Evolutionary conservation across 2,329 filamentous ascomycete species (phyloP).

Genomic region (Sclerotiophoma versabilis): DNA sequence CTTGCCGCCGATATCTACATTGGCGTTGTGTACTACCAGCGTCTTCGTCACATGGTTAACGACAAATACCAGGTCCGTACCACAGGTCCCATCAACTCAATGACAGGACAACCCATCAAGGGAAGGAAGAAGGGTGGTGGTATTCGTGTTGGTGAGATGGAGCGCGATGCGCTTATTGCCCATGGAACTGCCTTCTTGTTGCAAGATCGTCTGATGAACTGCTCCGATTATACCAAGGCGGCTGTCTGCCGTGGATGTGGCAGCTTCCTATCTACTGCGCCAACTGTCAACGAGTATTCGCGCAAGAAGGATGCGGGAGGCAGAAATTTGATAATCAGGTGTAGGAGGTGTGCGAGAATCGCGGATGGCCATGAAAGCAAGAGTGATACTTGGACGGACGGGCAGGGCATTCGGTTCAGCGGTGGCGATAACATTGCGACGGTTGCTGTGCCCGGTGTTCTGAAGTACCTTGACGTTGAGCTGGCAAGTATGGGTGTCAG

Average conservation of each 20-base stretch:
- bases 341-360: slow-evolving; percentile 75
- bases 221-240: slow-evolving; percentile 87
- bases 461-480: slow-evolving; percentile 94
- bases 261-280: slow-evolving; percentile 87
- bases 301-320: slow-evolving; percentile 67
- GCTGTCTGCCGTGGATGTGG: slow-evolving; percentile 92
- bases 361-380: slow-evolving; percentile 62
- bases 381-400: slow-evolving; percentile 86
- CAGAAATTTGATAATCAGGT: slow-evolving; percentile 77
- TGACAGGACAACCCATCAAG: slow-evolving; percentile 96
- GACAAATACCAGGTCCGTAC: slow-evolving; percentile 99
- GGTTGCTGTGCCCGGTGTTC: slow-evolving; percentile 89
- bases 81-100: slow-evolving; percentile 86
- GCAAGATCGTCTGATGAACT: slow-evolving; percentile 96
- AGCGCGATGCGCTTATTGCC: slow-evolving; percentile 91
- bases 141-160: slow-evolving; percentile 99
- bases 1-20: slow-evolving; percentile 95
- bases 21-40: slow-evolving; percentile 97
- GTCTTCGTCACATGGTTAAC: slow-evolving; percentile 98
- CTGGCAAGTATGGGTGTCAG: slow-evolving; percentile 95
- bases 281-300: slow-evolving; percentile 66
- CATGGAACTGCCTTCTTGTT: slow-evolving; percentile 95
- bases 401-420: slow-evolving; percentile 79
- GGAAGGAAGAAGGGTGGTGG: slow-evolving; percentile 94
- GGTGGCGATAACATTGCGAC: slow-evolving; percentile 91